Base-by-base conservation (phyloP, 2,329 filamentous ascomycete genomes). In the Penicillium paneum region DNA sequence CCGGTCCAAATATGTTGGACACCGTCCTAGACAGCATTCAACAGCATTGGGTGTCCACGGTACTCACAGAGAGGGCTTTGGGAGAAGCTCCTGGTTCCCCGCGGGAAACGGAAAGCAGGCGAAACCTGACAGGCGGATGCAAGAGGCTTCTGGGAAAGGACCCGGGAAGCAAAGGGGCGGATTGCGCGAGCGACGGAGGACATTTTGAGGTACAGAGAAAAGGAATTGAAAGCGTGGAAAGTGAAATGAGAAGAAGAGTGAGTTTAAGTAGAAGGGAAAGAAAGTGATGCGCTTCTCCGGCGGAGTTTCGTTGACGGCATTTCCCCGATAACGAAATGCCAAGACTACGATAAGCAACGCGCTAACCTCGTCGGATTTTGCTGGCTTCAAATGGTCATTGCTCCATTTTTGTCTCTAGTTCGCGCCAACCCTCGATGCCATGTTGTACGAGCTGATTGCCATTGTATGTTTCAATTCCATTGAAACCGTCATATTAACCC, bases 371-470 rank as follows among this genome's bases (percentile, higher is more conserved):
- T 61, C 54, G 63, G 63, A 61, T 63, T 64, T 65, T 65, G 58
- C 61, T 60, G 58, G 55, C 47, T 43, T 44, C 46, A 51, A 54
- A 56, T 57, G 52, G 45, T 61, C 54, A 57, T 49, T 57, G 57
- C 56, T 45, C 46, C 28, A 44, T 46, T 53, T 55, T 52, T 51
- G 55, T 56, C 44, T 49, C 21, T 62, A 58, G 62, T 58, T 50
- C 56, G 48, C 56, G 52, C 59, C 63, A 60, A 55, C 56, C 49
- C 36, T 62, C 60, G 57, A 61, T 60, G 66, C 74, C 63, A 97
- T 99, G 94, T 80, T 99, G 78, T 99, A 99, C 81, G 94, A 99
- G 80, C 81, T 97, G 70, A 94, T 99, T 76, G 94, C 90, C 74
- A 88, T 97, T 78, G 94, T 97, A 79, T 69, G 88, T 79, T 11